phyloP scores from a whole-genome alignment of 2,329 filamentous ascomycete genomes.

The Colletotrichum cereale region DNA sequence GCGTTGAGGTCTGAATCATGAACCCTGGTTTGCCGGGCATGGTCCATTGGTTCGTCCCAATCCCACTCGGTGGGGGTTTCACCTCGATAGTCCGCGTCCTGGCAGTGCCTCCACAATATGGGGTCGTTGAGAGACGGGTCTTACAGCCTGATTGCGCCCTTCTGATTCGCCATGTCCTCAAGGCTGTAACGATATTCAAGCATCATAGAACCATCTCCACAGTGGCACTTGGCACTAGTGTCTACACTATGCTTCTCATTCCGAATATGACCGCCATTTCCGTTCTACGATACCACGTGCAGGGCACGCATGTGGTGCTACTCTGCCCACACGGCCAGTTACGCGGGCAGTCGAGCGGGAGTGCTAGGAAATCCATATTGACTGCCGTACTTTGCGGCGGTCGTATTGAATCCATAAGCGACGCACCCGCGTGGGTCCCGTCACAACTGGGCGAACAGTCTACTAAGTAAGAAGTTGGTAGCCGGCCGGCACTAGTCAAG shows the following conservation, averaged over 20 bases:
- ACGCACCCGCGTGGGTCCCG: not conserved
- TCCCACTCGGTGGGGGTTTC: slow-evolving; percentile 11
- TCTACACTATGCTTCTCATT: not conserved
- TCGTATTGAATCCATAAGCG: not conserved
- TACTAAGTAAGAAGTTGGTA: not conserved
- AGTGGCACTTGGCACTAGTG: not conserved
- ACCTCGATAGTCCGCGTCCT: slow-evolving; percentile 9
- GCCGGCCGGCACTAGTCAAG: not conserved
- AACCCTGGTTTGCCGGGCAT: slow-evolving; percentile 11
- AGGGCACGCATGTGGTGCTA: slow-evolving; percentile 4
- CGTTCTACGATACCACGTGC: slow-evolving; percentile 11
- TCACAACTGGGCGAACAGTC: not conserved
- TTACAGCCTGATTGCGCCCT: not conserved
- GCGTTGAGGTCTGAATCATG: slow-evolving; percentile 26
- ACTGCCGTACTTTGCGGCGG: not conserved
- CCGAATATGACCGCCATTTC: not conserved
- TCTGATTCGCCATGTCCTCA: not conserved
- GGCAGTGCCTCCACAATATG: slow-evolving; percentile 8
- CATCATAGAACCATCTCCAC: slow-evolving; percentile 6
- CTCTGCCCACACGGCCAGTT: not conserved
- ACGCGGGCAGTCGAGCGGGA: not conserved
- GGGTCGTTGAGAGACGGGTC: not conserved
- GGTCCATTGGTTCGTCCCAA: slow-evolving; percentile 35
- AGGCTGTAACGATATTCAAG: not conserved
- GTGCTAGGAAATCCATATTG: not conserved